Percentiles rank a stretch among this genome's conserved stretches.
phyloP scores from a whole-genome alignment of 1,139 yeast genomes.

The Suhomyces coccinellae region DNA sequence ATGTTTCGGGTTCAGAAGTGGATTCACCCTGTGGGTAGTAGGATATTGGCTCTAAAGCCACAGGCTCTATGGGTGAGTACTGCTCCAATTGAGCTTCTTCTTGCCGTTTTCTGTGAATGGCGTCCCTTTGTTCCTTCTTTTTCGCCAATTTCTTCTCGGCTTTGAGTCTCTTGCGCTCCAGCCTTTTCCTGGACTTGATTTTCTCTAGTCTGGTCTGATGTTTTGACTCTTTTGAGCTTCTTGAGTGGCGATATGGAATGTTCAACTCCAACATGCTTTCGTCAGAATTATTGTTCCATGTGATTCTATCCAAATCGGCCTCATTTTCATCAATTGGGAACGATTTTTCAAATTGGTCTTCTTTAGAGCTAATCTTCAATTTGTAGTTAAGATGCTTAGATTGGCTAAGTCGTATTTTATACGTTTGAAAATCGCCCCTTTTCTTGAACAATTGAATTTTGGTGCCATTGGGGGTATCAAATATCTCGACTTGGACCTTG shows the following conservation, averaged over 20 bases:
- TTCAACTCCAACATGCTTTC: constrained; percentile 38
- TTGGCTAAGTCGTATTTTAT: constrained; percentile 37
- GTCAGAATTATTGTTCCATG: constrained; percentile 34
- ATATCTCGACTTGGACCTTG: constrained; percentile 7
- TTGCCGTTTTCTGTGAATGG: too few relatives aligned
- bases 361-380: constrained; percentile 21
- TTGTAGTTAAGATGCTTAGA: constrained; percentile 9
- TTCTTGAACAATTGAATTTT: constrained; percentile 40
- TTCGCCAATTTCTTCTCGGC: constrained; percentile 2
- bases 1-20: background rate
- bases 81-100: too few relatives aligned
- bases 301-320: constrained; percentile 33
- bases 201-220: constrained; percentile 9
- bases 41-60: background rate
- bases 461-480: constrained; percentile 35
- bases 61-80: background rate
- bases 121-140: background rate
- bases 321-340: constrained; percentile 33
- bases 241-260: constrained; percentile 29
- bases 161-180: constrained; percentile 1
- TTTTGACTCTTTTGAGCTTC: constrained; percentile 2
- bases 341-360: constrained; percentile 33
- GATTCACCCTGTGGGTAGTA: background rate
- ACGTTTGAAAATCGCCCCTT: constrained; percentile 36
- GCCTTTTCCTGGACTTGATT: constrained; percentile 2